Evolutionary conservation across 2,329 filamentous ascomycete species (phyloP), one percentile per base, ranked within the genome.

Genomic region (Trichoderma sp.): DNA sequence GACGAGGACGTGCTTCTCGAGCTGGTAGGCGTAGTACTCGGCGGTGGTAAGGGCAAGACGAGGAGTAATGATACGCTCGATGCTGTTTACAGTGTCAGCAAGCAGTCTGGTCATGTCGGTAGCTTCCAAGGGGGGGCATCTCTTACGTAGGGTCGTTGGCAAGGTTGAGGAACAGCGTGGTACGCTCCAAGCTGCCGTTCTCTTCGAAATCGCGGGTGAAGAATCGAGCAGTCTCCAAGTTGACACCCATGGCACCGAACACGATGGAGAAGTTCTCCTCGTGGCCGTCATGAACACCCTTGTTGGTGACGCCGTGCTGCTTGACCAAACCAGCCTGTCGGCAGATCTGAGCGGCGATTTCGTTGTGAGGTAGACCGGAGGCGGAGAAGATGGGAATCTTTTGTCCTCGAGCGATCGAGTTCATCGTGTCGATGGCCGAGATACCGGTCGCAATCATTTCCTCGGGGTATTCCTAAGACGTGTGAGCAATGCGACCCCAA

Each of bases 371-470:
- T 66, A 99, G 88, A 93, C 95, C 95, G 67, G 95, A 89, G 63
- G 95, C 93, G 28, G 95, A 99, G 88, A 99, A 99, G 74, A 99
- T 99, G 72, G 96, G 95, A 71, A 99, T 99, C 86, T 99, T 99
- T 79, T 99, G 95, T 68, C 95, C 95, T 87, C 95, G 93, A 70
- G 96, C 95, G 78, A 98, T 96, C 68, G 90, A 93, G 84, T 93
- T 93, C 94, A 98, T 98, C 68, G 93, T 97, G 77, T 98, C 94
- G 75, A 99, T 98, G 76, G 95, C 93, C 68, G 94, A 98, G 79
- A 99, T 99, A 88, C 95, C 95, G 55, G 95, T 99, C 43, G 94
- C 95, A 74, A 99, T 98, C 94, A 99, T 99, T 82, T 99, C 96
- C 83, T 99, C 95, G 74, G 95, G 95, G 77, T 99, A 99, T 72